Base-by-base conservation (phyloP, 2,329 filamentous ascomycete species). In the Periconia sp. region DNA sequence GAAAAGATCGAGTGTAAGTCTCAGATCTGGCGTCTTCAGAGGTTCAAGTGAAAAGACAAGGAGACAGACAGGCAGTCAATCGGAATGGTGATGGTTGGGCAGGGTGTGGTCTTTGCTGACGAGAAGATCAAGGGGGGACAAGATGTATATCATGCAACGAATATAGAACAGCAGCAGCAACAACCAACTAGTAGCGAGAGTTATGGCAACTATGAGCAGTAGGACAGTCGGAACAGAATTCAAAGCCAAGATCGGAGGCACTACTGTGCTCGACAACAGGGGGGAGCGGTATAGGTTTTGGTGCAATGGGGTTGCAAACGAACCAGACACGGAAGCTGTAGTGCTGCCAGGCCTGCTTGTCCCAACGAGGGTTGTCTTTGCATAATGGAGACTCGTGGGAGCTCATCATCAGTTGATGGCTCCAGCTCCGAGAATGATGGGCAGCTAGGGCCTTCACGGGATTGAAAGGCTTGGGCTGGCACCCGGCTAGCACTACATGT, bases 321-420 rank as follows among this genome's bases (percentile, higher is more conserved):
- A 55, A 56, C 45, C 56, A 54, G 60, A 60, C 49, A 62, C 60
- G 63, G 62, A 52, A 59, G 61, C 58, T 52, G 58, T 62, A 57
- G 62, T 57, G 58, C 55, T 60, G 54, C 23, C 23, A 27, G 58
- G 55, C 61, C 56, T 65, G 53, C 57, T 58, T 56, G 61, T 60
- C 64, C 68, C 60, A 68, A 68, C 59, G 53, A 61, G 61, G 66
- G 58, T 50, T 43, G 52, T 62, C 58, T 64, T 63, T 66, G 69
- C 61, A 65, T 67, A 64, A 63, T 64, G 62, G 67, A 68, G 66
- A 68, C 66, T 62, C 58, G 63, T 63, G 63, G 61, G 43, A 53
- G 69, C 64, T 66, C 68, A 66, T 66, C 68, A 65, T 70, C 65
- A 64, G 68, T 59, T 62, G 62, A 64, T 57, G 60, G 60, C 60